Evolutionary conservation across 1,284 basidiomycete genomes (phyloP), one percentile per base, ranked within the genome.

Genomic region (Schizophyllum commune): DNA sequence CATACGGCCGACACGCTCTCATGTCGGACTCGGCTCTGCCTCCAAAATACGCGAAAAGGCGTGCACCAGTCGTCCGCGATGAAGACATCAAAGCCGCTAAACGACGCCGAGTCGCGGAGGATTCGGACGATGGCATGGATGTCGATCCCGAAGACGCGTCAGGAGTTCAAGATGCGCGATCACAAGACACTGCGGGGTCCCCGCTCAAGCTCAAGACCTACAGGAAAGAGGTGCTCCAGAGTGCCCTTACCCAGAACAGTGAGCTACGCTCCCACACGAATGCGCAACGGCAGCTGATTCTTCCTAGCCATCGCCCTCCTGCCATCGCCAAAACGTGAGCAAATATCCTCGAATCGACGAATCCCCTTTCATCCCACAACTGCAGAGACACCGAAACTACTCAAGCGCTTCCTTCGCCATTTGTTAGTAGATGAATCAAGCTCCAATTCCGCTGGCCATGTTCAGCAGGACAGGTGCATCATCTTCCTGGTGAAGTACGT

Each of bases 221-320:
- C 52, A 66, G 63, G 59, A 68, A 71, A 32, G 65, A 68, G 58
- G 65, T 74, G 13, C 59, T 73, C 32, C 66, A 70, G 27, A 67
- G 69, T 56, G 70, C 69, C 15, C 71, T 70, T 60, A 62, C 58
- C 4, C 68, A 72, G 65, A 76, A 77, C 60, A 73, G 76, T 77
- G 60, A 70, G 64, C 57, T 47, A 34, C 39, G 39, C 39, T 47
- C 39, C 39, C 39, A 4, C 27, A 27, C 27, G 27, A 27, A 27
- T 27, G 27, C 27, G 2, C 27, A 27, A 27, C 27, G 27, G 27
- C 27, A 27, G 27, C 33, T 33, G 6, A 32, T 55, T 21, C 60
- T 52, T 59, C 32, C 53, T 58, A 77, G 75, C 70, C 22, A 74
- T 76, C 60, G 70, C 68, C 33, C 66, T 72, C 54, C 62, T 74